Percentiles rank a stretch among this genome's conserved stretches.
Evolutionary conservation across 192 early-diverging fungal species (phyloP).

Genomic region (Backusella luteola): DNA sequence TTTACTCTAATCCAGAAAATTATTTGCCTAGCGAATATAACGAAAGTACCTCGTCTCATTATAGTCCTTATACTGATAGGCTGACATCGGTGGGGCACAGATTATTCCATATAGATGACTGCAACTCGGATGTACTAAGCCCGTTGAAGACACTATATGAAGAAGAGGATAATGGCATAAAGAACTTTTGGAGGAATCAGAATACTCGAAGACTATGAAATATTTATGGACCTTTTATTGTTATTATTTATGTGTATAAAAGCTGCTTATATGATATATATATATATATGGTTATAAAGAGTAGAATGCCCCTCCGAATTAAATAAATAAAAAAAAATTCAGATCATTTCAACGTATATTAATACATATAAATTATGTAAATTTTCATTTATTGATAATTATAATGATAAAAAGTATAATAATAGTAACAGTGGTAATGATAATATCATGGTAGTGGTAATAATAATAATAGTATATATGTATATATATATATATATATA

Average conservation of each 20-base stretch:
- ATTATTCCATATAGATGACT: background rate
- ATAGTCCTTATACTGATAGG: background rate
- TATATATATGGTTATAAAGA: too few species aligned
- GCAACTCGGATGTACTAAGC: background rate
- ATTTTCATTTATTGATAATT: background rate
- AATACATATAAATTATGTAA: background rate
- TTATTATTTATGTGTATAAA: too few species aligned
- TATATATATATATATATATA: too few species aligned
- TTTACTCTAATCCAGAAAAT: background rate
- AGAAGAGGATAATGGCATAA: background rate
- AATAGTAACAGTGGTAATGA: background rate
- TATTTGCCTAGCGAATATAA: background rate
- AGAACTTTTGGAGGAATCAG: slow-evolving; percentile 8
- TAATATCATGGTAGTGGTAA: background rate
- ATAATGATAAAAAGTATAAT: background rate
- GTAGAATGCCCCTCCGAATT: background rate
- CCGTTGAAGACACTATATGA: background rate
- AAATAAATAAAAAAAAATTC: background rate
- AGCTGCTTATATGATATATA: too few species aligned
- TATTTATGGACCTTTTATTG: background rate
- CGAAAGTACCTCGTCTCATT: background rate
- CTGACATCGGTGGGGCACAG: background rate
- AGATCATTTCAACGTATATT: background rate
- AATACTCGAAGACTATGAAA: background rate
- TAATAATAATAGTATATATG: background rate